Conservation (phyloP, 202 grass and related monocot genomes). For the Zizania palustris region DNA sequence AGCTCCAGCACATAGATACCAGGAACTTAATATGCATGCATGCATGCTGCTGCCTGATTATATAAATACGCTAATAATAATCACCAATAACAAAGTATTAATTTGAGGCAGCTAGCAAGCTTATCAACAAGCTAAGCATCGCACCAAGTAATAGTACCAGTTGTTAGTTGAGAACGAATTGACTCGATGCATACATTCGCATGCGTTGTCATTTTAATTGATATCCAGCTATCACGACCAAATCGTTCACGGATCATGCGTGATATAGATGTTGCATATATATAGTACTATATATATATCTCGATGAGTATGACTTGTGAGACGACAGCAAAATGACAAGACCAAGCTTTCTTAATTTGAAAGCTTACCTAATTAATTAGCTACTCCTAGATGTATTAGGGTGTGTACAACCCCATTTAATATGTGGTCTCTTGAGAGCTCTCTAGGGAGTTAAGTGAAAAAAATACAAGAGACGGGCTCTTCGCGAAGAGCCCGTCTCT, state of each 20-base stretch:
- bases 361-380: constrained; percentile 25
- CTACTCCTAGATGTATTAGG: not conserved
- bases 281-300: too few relatives aligned
- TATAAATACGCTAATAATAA: too few relatives aligned
- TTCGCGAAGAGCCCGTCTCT: too few relatives aligned
- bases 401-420: too few relatives aligned
- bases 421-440: too few relatives aligned
- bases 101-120: not conserved
- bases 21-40: too few relatives aligned
- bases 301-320: not conserved
- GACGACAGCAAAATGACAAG: constrained; percentile 46
- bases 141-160: not conserved
- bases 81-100: not conserved
- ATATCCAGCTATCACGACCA: not conserved
- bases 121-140: not conserved
- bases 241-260: not conserved
- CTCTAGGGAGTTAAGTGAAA: too few relatives aligned
- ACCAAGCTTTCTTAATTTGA: constrained; percentile 39
- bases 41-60: not conserved
- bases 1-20: not conserved
- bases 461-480: too few relatives aligned
- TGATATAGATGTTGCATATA: not conserved
- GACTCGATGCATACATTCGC: not conserved
- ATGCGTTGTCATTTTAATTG: not conserved
- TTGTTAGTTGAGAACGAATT: not conserved